Evolutionary conservation across 1,284 basidiomycete genomes (phyloP), one percentile per base, ranked within the genome.

Genomic region (Neotropicomus parvogracilis): DNA sequence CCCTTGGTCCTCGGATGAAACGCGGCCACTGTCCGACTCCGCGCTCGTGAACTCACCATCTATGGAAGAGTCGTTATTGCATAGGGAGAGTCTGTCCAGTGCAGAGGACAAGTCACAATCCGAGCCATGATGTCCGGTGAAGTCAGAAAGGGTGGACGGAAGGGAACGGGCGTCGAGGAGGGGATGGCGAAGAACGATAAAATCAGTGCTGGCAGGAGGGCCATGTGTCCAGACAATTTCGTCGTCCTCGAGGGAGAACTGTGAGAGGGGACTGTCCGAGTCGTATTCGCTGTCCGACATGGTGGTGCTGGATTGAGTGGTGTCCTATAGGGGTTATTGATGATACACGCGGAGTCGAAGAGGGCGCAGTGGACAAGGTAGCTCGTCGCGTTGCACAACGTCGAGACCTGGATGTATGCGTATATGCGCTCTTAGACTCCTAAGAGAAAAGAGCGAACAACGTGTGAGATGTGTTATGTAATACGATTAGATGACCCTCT

Each of bases 401-500:
- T 53, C 33, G 39, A 27, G 32, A 12, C 17, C 6, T 20, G 11
- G 1, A 17, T 24, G 17, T 14, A 7, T 19, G 24, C 17, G 5
- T 38, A 26, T 28, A 44, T 44, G 40, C 50, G 21, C 40, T 2
- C 11, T 0, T 21, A 21, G 24, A n/a, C n/a, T n/a, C n/a, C n/a
- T n/a, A n/a, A n/a, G n/a, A n/a, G n/a, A 11, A 32, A 20, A 7
- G n/a, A 6, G 36, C 17, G 33, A 14, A 16, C 7, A 61, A 59
- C 49, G 57, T 55, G 62, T 40, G 63, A 67, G 48, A 54, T 27
- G 21, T 48, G 49, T 69, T 69, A 64, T 29, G 34, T 65, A 68
- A 69, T 64, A 53, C 44, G 64, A 68, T 66, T 68, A 66, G 67
- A 69, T 69, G 54, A 59, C 71, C 72, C 71, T 73, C 57, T 70